Evolutionary conservation across 345 rosid genomes (phyloP), one percentile per base, ranked within the genome.

Genomic region (Citrus australasica): DNA sequence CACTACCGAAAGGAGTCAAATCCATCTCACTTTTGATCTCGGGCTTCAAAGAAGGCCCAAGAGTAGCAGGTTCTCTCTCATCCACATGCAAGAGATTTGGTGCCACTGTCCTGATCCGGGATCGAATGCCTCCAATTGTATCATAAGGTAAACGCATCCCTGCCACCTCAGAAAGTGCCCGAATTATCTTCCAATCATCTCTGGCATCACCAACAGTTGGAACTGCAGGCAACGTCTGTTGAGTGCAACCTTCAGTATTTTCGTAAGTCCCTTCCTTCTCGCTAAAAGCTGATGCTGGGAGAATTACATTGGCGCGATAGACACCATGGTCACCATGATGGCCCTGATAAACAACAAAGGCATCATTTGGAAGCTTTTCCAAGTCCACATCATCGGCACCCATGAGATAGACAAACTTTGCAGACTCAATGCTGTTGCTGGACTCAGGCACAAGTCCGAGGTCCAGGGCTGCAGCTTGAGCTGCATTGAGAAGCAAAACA

Each of bases 381-480:
- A 93, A 83, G 84, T 90, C 82, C 69, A 93, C 88, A 66, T 97
- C 98, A 80, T 97, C 98, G 17, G 99, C 97, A 65, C 99, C 99
- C 99, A 94, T 94, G 76, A 97, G 75, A 84, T 94, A 97, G 35
- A 94, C 91, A 24, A 97, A 93, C 77, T 93, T 97, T 25, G 96
- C 97, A 8, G 94, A 83, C 82, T 90, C 90, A 0, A 97, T 82
- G 81, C 95, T 83, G 76, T 89, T 84, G 55, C 78, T 79, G 4
- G 98, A 89, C 81, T 87, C 92, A 59, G 98, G 98, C 28, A 94
- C 87, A 66, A 94, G 97, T 61, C 99, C 99, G 16, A 97, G 99
- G 83, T 97, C 99, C 46, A 97, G 98, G 32, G 99, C 90, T 21
- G 99, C 98, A 40, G 98, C 99, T 85, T 97, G 99, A 59, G 98